Evolutionary conservation across 2,329 filamentous ascomycete species (phyloP).

Genomic region (Epichloe brachyelytri): DNA sequence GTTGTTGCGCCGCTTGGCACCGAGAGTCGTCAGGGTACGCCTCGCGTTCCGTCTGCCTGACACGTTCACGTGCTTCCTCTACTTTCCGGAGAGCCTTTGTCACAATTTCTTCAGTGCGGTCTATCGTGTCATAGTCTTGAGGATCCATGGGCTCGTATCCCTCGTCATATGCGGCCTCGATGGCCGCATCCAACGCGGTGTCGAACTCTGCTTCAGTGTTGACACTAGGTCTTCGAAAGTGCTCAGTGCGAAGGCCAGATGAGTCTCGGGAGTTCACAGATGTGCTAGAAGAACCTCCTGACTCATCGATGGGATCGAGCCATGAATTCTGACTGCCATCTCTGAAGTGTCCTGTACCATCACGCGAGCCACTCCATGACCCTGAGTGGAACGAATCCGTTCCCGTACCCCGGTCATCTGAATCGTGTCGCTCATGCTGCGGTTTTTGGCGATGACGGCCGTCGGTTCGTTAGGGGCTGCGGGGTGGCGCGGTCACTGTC

Average conservation of each 20-base stretch:
- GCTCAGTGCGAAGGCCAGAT: conserved; percentile 55
- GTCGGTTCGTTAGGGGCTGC: conserved; percentile 55
- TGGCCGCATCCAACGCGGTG: conserved; percentile 83
- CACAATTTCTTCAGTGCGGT: conserved; percentile 31
- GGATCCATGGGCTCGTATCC: conserved; percentile 62
- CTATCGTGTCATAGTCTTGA: conserved; percentile 23
- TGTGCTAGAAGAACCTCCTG: conserved; percentile 59
- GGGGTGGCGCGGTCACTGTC: conserved; percentile 53
- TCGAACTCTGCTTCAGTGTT: conserved; percentile 84
- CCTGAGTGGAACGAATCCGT: conserved; percentile 5
- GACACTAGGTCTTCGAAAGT: conserved; percentile 54
- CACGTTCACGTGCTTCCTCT: conserved; percentile 63
- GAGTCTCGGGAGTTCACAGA: conserved; percentile 74
- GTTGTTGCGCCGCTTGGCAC: conserved; percentile 18
- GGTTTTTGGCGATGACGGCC: conserved; percentile 33
- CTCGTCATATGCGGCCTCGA: conserved; percentile 92
- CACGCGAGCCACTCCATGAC: conserved; percentile 12
- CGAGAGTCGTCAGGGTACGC: conserved; percentile 23
- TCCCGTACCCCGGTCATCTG: conserved; percentile 4
- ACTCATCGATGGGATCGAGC: conserved; percentile 91
- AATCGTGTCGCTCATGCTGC: conserved; percentile 9
- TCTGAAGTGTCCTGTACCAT: conserved; percentile 29
- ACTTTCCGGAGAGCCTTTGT: conserved; percentile 51
- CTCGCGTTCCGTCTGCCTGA: conserved; percentile 62
- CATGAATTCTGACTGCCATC: conserved; percentile 71